Percentiles rank a stretch among this genome's conserved stretches.
These are phyloP conservation scores for Kuraishia cidri DNA, from an alignment of 805 yeast genomes.

Conservation along the genomic window DNA sequence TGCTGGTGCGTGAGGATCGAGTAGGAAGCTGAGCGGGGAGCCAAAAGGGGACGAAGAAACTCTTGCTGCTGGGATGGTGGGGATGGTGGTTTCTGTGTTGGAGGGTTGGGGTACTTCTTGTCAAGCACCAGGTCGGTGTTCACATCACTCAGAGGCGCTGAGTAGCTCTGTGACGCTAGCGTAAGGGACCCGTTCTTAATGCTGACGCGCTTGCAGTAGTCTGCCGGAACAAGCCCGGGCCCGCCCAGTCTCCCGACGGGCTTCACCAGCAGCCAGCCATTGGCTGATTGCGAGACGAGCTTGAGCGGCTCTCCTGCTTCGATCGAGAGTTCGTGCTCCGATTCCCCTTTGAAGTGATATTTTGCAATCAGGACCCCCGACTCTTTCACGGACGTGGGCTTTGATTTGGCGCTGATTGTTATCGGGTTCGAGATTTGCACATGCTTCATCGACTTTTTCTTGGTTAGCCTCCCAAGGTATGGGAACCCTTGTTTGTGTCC, in stretches of 20 bases:
- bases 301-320: constrained; percentile 44
- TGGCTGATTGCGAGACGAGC: constrained; percentile 33
- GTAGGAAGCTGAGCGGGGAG: background rate
- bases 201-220: constrained; percentile 15
- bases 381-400: too few species aligned
- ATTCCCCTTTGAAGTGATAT: constrained; percentile 33
- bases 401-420: background rate
- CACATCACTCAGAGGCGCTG: background rate
- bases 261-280: constrained; percentile 51
- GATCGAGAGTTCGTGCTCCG: constrained; percentile 32
- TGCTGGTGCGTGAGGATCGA: too few species aligned
- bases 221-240: constrained; percentile 45
- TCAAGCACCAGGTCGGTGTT: background rate
- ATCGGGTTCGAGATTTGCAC: constrained; percentile 1
- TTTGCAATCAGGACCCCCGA: constrained; percentile 31
- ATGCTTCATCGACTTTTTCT: constrained; percentile 1
- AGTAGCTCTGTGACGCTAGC: too few species aligned
- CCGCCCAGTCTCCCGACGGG: constrained; percentile 34
- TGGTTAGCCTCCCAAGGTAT: background rate
- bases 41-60: background rate
- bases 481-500: too few species aligned
- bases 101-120: background rate
- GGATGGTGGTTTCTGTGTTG: background rate
- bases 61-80: background rate
- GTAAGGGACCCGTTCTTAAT: background rate